These are phyloP conservation scores for Mimosa bimucronata DNA, from an alignment of 306 rosid genomes.

Conservation along the genomic window DNA sequence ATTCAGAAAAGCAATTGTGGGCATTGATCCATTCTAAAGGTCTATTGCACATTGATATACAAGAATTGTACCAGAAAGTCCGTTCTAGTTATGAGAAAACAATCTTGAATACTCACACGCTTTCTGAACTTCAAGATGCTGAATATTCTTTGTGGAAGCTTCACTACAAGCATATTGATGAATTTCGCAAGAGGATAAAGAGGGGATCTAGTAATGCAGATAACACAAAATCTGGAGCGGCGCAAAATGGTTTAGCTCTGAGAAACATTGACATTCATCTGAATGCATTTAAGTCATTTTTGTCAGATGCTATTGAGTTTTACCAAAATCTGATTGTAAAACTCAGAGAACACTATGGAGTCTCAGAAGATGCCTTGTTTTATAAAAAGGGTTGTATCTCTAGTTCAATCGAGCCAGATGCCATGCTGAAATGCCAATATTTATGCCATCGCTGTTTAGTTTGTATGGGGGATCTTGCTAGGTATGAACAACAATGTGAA, in stretches of 20 bases:
- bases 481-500: constrained; percentile 84
- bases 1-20: constrained; percentile 71
- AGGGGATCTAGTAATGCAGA: constrained; percentile 55
- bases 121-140: constrained; percentile 77
- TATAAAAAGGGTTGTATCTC: constrained; percentile 41
- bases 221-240: constrained; percentile 37
- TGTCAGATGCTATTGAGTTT: constrained; percentile 76
- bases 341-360: constrained; percentile 58
- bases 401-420: constrained; percentile 52
- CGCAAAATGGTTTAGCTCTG: constrained; percentile 39
- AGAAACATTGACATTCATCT: constrained; percentile 42
- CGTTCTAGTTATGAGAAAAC: constrained; percentile 69
- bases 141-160: constrained; percentile 97
- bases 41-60: constrained; percentile 62
- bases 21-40: constrained; percentile 75
- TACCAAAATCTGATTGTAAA: constrained; percentile 70
- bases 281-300: constrained; percentile 65
- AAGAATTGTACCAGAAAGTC: constrained; percentile 66
- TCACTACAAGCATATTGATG: constrained; percentile 92
- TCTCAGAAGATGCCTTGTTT: constrained; percentile 61
- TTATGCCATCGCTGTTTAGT: constrained; percentile 91
- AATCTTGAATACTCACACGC: constrained; percentile 50
- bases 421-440: constrained; percentile 65
- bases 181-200: constrained; percentile 81
- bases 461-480: constrained; percentile 92